These are phyloP conservation scores for Sporothrix pseudoabietina DNA, from an alignment of 2,329 filamentous ascomycete species.

Conservation along the genomic window DNA sequence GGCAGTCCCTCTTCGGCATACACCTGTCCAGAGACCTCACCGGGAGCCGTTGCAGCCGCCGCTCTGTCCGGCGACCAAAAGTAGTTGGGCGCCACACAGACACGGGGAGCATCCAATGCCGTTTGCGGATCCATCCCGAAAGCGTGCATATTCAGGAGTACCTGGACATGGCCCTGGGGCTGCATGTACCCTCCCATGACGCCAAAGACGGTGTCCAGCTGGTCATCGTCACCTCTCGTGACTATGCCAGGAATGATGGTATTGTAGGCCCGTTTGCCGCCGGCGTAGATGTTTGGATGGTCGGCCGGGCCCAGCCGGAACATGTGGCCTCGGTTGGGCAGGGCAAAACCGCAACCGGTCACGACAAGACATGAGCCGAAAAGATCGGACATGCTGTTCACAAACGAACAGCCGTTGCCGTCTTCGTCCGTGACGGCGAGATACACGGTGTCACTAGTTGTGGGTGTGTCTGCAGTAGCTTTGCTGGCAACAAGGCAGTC, in stretches of 20 bases:
- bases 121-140: conserved; percentile 80
- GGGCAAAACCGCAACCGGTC: conserved; percentile 80
- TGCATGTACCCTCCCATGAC: conserved; percentile 99
- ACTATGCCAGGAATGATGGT: conserved; percentile 93
- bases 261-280: conserved; percentile 86
- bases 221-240: conserved; percentile 57
- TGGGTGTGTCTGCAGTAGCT: background rate
- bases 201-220: conserved; percentile 53
- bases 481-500: conserved; percentile 17
- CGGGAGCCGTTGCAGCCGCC: conserved; percentile 43
- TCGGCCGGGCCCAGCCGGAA: conserved; percentile 66
- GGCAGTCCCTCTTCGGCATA: conserved; percentile 80
- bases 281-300: conserved; percentile 78
- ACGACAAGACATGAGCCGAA: conserved; percentile 87
- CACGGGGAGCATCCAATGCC: conserved; percentile 81
- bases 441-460: conserved; percentile 86
- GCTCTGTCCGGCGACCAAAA: conserved; percentile 43
- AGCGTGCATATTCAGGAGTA: conserved; percentile 81
- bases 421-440: conserved; percentile 78
- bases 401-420: conserved; percentile 90
- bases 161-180: conserved; percentile 91
- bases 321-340: conserved; percentile 87
- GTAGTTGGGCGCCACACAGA: conserved; percentile 72
- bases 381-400: conserved; percentile 87
- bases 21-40: conserved; percentile 54